Evolutionary conservation across 1,284 basidiomycete species (phyloP).

Genomic region (Leucoagaricus sp.): DNA sequence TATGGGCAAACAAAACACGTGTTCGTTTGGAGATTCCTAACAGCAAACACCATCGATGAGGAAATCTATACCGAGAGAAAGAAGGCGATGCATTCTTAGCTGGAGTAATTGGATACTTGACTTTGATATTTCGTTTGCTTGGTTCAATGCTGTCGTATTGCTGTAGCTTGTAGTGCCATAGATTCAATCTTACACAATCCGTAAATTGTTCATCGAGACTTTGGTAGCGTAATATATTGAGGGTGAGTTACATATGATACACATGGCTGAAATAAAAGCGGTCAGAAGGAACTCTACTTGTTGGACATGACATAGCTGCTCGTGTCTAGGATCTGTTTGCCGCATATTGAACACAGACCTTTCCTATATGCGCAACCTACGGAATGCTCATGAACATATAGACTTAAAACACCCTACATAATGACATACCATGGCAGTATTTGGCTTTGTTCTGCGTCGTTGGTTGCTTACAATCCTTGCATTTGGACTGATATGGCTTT

Average conservation of each 20-base stretch:
- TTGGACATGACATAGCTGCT: conserved; percentile 80
- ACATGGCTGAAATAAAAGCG: not conserved
- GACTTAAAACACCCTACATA: too few relatives aligned
- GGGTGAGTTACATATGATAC: not conserved
- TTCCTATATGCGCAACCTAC: conserved; percentile 85
- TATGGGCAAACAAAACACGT: conserved; percentile 86
- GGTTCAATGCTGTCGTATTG: not conserved
- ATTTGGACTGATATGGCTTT: conserved; percentile 80
- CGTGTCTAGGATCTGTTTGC: conserved; percentile 80
- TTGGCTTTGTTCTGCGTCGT: conserved; percentile 83
- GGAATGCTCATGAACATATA: conserved; percentile 15
- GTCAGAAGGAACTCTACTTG: conserved; percentile 47
- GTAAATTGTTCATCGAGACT: not conserved
- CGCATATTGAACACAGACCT: conserved; percentile 81
- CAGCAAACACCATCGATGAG: conserved; percentile 83
- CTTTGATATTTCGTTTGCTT: not conserved
- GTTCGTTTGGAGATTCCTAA: conserved; percentile 80
- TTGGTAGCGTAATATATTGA: not conserved
- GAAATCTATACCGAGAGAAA: conserved; percentile 64
- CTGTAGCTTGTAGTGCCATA: not conserved
- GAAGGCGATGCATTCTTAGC: conserved; percentile 22
- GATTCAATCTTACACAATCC: not conserved
- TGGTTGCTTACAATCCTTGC: conserved; percentile 80
- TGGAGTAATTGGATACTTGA: not conserved
- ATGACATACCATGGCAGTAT: conserved; percentile 74